These are phyloP conservation scores for Microbotryum intermedium DNA, from an alignment of 1,284 basidiomycete genomes.

Conservation along the genomic window DNA sequence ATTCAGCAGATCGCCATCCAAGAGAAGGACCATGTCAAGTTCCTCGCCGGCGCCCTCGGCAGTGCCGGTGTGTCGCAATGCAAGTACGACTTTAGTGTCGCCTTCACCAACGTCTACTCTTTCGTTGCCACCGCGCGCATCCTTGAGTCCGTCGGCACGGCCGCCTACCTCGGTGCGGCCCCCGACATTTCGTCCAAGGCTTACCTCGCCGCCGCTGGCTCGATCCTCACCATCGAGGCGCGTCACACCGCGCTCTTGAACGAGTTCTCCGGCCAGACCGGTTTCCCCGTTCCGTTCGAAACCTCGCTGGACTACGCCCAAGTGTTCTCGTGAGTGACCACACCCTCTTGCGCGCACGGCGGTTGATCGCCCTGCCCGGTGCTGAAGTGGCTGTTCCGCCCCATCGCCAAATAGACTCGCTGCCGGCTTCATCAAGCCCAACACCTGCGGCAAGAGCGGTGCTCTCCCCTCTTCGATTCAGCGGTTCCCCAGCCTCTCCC, in stretches of 20 bases:
- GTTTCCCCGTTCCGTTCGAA: conserved; percentile 26
- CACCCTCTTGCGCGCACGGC: too few relatives aligned
- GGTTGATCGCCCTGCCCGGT: too few relatives aligned
- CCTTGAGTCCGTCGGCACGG: conserved; percentile 69
- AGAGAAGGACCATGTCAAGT: conserved; percentile 41
- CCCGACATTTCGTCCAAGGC: conserved; percentile 27
- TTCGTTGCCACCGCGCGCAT: conserved; percentile 63
- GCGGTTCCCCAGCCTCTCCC: conserved; percentile 43
- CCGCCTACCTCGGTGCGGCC: conserved; percentile 61
- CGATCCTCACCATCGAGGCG: conserved; percentile 44
- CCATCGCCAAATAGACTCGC: conserved; percentile 13
- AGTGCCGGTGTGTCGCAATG: conserved; percentile 51
- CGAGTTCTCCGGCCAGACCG: conserved; percentile 4
- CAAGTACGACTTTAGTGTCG: conserved; percentile 59
- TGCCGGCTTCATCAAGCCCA: conserved; percentile 31
- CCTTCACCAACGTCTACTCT: conserved; percentile 56
- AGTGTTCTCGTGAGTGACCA: conserved; percentile 26
- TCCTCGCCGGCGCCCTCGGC: conserved; percentile 48
- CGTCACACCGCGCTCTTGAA: conserved; percentile 47
- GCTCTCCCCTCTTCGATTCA: conserved; percentile 30
- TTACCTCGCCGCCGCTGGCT: conserved; percentile 28
- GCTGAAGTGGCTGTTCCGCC: too few relatives aligned
- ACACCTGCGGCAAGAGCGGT: background rate
- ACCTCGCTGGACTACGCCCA: conserved; percentile 32
- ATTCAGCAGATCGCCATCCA: conserved; percentile 38